Conservation (phyloP, 2,329 filamentous ascomycete species). For the Colletotrichum melonis region DNA sequence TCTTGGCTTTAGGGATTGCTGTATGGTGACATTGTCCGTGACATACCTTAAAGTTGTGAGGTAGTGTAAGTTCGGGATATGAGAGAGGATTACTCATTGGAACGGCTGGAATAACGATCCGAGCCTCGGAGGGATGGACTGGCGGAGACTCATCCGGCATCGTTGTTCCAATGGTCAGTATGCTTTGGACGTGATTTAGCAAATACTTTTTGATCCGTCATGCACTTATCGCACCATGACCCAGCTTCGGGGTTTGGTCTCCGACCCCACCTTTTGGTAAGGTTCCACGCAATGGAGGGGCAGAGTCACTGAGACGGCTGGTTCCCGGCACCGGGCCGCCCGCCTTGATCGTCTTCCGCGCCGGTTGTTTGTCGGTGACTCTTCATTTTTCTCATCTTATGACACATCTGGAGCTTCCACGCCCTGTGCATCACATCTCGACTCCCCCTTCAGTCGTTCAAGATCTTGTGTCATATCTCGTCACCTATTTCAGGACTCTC, state of each 20-base stretch:
- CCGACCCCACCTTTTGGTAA: constrained; percentile 24
- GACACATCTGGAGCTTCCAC: background rate
- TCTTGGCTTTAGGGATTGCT: background rate
- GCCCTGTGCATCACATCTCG: background rate
- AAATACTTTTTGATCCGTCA: constrained; percentile 11
- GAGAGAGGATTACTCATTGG: background rate
- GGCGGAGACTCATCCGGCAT: background rate
- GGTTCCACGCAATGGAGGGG: constrained; percentile 24
- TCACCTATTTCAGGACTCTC: background rate
- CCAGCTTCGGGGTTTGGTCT: constrained; percentile 32
- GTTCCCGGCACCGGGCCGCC: background rate
- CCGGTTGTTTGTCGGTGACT: background rate
- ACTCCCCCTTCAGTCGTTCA: background rate
- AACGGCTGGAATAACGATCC: background rate
- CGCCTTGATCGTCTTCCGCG: constrained; percentile 1
- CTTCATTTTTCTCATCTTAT: background rate
- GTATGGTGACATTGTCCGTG: background rate
- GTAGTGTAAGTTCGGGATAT: background rate
- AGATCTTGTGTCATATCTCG: background rate
- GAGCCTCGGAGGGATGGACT: constrained; percentile 5
- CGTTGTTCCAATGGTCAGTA: constrained; percentile 8
- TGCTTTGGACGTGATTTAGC: constrained; percentile 22
- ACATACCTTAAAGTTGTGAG: background rate
- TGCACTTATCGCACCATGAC: constrained; percentile 34
- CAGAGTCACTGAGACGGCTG: constrained; percentile 14